Evolutionary conservation across 108 stramenopile genomes (phyloP).

Genomic region (Pseudonitzschia multiseries): DNA sequence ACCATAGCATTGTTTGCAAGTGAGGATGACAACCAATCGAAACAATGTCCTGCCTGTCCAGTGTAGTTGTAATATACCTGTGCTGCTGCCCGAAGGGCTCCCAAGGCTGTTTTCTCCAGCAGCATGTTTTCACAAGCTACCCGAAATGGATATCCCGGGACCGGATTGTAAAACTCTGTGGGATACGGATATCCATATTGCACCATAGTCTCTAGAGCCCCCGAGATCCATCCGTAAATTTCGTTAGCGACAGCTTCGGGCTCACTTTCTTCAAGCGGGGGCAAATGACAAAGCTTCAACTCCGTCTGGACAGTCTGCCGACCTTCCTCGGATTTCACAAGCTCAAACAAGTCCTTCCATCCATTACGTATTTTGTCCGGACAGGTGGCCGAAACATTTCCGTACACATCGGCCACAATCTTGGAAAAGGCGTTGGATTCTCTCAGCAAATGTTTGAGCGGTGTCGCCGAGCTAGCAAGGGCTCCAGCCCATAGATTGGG

Average conservation of each 20-base stretch:
- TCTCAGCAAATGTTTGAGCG: constrained; percentile 50
- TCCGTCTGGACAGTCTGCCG: constrained; percentile 11
- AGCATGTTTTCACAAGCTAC: constrained; percentile 39
- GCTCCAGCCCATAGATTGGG: constrained; percentile 70
- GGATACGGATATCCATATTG: constrained; percentile 46
- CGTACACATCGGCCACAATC: constrained; percentile 40
- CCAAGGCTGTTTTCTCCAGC: constrained; percentile 15
- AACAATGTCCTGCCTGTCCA: constrained; percentile 33
- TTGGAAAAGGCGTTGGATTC: constrained; percentile 36
- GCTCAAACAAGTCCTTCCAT: constrained; percentile 32
- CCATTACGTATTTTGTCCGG: constrained; percentile 25
- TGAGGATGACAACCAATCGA: constrained; percentile 23
- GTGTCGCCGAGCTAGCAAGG: constrained; percentile 63
- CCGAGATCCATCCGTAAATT: constrained; percentile 32
- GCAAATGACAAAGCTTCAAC: constrained; percentile 24
- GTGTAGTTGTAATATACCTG: constrained; percentile 39
- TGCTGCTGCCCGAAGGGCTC: constrained; percentile 34
- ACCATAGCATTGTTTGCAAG: not conserved
- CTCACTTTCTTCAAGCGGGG: not conserved
- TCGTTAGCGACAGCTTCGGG: constrained; percentile 8
- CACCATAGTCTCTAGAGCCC: constrained; percentile 41
- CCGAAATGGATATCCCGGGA: constrained; percentile 35
- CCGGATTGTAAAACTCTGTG: constrained; percentile 38
- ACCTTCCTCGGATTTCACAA: constrained; percentile 11
- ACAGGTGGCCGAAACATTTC: constrained; percentile 17